These are phyloP conservation scores for Podospora tetraspora DNA, from an alignment of 495 filamentous ascomycete genomes.

Conservation along the genomic window DNA sequence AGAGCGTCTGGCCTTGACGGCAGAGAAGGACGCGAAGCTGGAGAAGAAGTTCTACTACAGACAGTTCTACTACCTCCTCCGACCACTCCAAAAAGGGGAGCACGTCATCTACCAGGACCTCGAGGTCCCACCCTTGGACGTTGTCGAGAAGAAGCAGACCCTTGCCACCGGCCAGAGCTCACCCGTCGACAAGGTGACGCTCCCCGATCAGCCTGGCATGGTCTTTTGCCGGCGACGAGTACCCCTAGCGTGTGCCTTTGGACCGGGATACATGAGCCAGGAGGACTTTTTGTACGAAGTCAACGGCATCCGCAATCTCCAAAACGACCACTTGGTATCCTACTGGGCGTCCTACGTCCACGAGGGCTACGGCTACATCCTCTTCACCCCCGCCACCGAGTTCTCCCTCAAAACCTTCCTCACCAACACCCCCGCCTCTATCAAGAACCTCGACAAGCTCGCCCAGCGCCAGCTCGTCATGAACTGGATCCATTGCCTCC, in stretches of 20 bases:
- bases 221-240: conserved; percentile 69
- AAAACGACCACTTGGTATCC: conserved; percentile 76
- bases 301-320: conserved; percentile 54
- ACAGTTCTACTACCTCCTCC: conserved; percentile 77
- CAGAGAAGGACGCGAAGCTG: conserved; percentile 53
- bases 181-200: conserved; percentile 62
- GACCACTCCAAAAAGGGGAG: conserved; percentile 61
- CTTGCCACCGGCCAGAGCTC: conserved; percentile 34
- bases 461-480: conserved; percentile 64
- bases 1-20: conserved; percentile 59
- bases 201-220: conserved; percentile 53
- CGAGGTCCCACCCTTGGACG: conserved; percentile 74
- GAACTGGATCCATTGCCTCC: conserved; percentile 84
- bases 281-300: conserved; percentile 69
- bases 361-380: conserved; percentile 63
- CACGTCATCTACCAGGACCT: conserved; percentile 70
- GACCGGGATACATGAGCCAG: conserved; percentile 52
- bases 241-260: conserved; percentile 47
- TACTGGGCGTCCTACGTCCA: conserved; percentile 76
- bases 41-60: conserved; percentile 71
- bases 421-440: conserved; percentile 55
- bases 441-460: conserved; percentile 68
- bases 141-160: conserved; percentile 53
- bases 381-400: conserved; percentile 72
- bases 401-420: conserved; percentile 74